These are phyloP conservation scores for Botrytis squamosa DNA, from an alignment of 2,329 filamentous ascomycete species.

Conservation along the genomic window DNA sequence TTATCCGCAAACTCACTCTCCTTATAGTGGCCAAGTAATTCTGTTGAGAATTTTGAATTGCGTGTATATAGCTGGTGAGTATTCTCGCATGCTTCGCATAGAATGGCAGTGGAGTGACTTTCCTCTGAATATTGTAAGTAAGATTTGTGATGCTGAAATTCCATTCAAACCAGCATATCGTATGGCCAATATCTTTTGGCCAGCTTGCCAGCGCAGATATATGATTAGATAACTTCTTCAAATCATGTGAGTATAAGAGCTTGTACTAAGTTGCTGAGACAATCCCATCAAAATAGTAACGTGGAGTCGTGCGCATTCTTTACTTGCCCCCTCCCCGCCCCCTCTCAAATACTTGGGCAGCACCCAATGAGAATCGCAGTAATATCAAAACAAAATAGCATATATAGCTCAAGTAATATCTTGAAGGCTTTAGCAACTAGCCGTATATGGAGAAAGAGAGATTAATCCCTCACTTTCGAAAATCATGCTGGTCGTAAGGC, in stretches of 20 bases:
- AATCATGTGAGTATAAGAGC: background rate
- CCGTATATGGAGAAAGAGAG: background rate
- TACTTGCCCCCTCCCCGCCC: rapidly evolving
- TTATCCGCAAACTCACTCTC: background rate
- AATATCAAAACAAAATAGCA: background rate
- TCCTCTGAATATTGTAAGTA: background rate
- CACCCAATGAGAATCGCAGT: background rate
- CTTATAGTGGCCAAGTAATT: background rate
- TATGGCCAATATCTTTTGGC: background rate
- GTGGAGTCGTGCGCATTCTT: background rate
- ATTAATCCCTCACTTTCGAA: background rate
- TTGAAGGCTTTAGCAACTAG: background rate
- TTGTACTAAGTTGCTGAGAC: background rate
- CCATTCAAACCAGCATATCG: background rate
- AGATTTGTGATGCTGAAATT: background rate
- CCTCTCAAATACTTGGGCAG: background rate
- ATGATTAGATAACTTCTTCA: rapidly evolving
- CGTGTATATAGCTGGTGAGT: background rate
- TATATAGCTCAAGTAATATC: background rate
- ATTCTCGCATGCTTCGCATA: background rate
- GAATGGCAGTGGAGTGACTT: background rate
- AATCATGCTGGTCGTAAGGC: background rate
- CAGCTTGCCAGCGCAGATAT: background rate
- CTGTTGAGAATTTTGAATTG: background rate
- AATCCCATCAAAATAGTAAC: background rate